These are phyloP conservation scores for Epipyxis sp. DNA, from an alignment of 108 stramenopile species.

Conservation along the genomic window DNA sequence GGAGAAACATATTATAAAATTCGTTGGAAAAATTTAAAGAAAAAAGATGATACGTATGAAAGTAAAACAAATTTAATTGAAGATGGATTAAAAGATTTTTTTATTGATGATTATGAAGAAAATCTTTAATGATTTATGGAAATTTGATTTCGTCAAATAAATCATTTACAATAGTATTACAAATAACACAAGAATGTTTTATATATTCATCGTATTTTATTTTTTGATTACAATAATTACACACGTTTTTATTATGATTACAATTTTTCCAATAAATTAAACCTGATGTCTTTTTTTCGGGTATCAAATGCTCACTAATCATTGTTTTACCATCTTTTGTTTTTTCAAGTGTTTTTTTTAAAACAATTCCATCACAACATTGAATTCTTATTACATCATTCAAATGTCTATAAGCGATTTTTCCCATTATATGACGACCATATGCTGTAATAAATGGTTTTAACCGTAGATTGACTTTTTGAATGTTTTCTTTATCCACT, in stretches of 20 bases:
- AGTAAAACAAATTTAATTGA: background rate
- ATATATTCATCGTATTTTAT: background rate
- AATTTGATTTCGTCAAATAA: background rate
- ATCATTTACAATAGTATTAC: background rate
- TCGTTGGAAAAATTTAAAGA: background rate
- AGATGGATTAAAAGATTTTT: background rate
- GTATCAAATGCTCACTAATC: background rate
- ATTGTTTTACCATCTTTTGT: no score
- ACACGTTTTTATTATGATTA: background rate
- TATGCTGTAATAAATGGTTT: background rate
- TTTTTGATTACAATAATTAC: background rate
- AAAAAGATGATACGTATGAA: constrained; percentile 12
- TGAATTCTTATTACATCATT: constrained; percentile 20
- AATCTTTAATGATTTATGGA: background rate
- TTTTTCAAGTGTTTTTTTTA: background rate
- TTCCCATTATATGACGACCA: background rate
- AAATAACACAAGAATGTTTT: constrained; percentile 16
- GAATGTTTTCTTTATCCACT: background rate
- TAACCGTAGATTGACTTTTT: background rate
- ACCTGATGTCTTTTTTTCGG: constrained; percentile 17
- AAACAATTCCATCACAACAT: background rate
- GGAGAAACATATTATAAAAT: background rate
- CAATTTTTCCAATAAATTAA: constrained; percentile 12
- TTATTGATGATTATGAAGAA: background rate
- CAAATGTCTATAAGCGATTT: background rate